Percentiles rank a stretch among this genome's conserved stretches.
Conservation (phyloP, 257 asterid species). For the Galeopsis tetrahit region DNA sequence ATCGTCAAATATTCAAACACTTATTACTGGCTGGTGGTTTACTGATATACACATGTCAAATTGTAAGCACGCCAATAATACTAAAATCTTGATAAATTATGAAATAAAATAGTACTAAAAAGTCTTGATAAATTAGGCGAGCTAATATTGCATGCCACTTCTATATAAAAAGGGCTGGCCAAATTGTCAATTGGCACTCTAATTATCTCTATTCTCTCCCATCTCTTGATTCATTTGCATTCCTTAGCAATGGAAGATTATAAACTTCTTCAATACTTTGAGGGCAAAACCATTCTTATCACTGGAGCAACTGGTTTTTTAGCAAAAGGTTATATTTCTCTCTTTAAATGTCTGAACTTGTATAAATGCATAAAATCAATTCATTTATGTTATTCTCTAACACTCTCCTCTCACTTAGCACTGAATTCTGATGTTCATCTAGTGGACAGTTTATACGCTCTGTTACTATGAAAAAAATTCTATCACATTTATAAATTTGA, state of each 20-base stretch:
- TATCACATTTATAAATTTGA: too few relatives aligned
- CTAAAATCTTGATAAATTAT: neutral
- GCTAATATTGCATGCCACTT: neutral
- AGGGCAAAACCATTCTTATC: slow-evolving; percentile 59
- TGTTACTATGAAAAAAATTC: too few relatives aligned
- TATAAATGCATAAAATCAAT: too few relatives aligned
- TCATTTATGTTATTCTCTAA: too few relatives aligned
- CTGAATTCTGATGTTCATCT: too few relatives aligned
- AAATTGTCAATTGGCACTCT: neutral
- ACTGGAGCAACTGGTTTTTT: slow-evolving; percentile 69
- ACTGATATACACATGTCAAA: too few relatives aligned
- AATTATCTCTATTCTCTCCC: slow-evolving; percentile 4
- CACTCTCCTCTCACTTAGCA: slow-evolving; percentile 9
- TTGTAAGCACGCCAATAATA: too few relatives aligned
- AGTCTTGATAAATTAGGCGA: neutral
- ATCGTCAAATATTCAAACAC: too few relatives aligned
- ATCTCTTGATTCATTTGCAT: neutral
- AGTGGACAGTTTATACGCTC: too few relatives aligned
- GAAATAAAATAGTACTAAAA: neutral
- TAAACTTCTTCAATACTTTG: slow-evolving; percentile 37
- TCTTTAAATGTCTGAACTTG: neutral
- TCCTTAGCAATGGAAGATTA: slow-evolving; percentile 41
- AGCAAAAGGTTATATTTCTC: slow-evolving; percentile 48
- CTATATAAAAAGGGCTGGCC: neutral
- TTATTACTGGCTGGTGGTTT: too few relatives aligned